Base-by-base conservation (phyloP, 306 rosid species). In the Vachellia collinsii region DNA sequence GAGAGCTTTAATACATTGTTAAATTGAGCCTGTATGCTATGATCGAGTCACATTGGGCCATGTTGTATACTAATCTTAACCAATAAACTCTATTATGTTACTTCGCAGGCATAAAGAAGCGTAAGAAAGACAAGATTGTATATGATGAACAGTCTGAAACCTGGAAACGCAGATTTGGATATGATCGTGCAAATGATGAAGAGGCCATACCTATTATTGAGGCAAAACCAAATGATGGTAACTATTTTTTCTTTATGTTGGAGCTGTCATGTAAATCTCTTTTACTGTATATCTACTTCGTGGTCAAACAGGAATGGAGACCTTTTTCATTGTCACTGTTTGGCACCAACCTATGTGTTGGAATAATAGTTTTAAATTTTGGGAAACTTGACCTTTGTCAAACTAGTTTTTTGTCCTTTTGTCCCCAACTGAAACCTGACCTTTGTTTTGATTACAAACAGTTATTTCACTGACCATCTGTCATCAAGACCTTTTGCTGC, bases 121-220 rank as follows among this genome's bases (percentile, higher is more conserved):
- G 91, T 76, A 90, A 85, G 88, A 93, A 88, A 72, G 96, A 91
- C 77, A 95, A 95, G 90, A 22, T 86, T 54, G 85, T 17, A 3
- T 92, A 70, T 47, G 99, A 95, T 67, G 98, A 93, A 77, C 88
- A 62, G 62, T 77, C 87, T 79, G 90, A 89, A 61, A 72, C 98
- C 19, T 95, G 98, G 98, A 95, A 91, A 70, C 98, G 94, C 38
- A 89, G 86, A 64, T 86, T 42, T 72, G 99, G 99, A 9, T 95
- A 95, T 82, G 96, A 95, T 74, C 97, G 51, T 70, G 99, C 97
- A 36, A 93, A 95, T 80, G 97, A 95, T 70, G 99, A 93, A 82
- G 92, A 90, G 13, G 82, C 86, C 74, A 65, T 93, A 14, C 99
- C 99, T 65, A 93, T 95, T 70, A 93, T 93, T 43, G 98, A 91